phyloP scores from a whole-genome alignment of 495 filamentous ascomycete genomes.

The Podospora pseudopauciseta region DNA sequence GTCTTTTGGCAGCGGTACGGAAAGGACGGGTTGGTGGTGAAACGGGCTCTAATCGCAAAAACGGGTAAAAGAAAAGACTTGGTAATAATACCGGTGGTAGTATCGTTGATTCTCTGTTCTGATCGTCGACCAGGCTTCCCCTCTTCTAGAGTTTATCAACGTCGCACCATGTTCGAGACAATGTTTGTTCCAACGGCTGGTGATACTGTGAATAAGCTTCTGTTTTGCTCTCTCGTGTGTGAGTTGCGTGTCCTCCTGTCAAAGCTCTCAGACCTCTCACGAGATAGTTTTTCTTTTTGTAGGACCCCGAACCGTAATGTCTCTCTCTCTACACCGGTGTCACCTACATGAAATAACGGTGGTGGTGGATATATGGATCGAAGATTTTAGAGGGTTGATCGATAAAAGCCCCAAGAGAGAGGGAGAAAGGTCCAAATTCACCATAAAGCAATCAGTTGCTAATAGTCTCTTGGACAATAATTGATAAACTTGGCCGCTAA shows the following conservation, averaged over 20 bases:
- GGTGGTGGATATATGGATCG: neutral
- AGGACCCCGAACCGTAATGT: neutral
- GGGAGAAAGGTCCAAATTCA: neutral
- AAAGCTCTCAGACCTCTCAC: neutral
- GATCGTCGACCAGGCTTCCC: neutral
- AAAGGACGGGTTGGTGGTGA: conserved; percentile 2
- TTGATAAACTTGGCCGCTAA: neutral
- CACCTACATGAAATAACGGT: neutral
- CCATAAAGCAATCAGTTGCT: neutral
- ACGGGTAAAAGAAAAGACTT: conserved; percentile 6
- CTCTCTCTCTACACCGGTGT: neutral
- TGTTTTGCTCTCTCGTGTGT: neutral
- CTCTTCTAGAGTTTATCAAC: neutral
- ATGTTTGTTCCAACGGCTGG: neutral
- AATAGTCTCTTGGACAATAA: neutral
- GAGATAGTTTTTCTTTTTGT: neutral
- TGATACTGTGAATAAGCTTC: neutral
- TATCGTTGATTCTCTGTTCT: neutral
- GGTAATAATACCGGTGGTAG: neutral
- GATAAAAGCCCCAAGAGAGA: neutral
- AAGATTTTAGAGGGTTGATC: neutral
- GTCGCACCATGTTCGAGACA: neutral
- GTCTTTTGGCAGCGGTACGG: neutral
- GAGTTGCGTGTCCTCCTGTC: neutral
- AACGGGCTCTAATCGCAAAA: conserved; percentile 2